Base-by-base conservation (phyloP, 306 rosid genomes). In the Vigna reflexopilosa region DNA sequence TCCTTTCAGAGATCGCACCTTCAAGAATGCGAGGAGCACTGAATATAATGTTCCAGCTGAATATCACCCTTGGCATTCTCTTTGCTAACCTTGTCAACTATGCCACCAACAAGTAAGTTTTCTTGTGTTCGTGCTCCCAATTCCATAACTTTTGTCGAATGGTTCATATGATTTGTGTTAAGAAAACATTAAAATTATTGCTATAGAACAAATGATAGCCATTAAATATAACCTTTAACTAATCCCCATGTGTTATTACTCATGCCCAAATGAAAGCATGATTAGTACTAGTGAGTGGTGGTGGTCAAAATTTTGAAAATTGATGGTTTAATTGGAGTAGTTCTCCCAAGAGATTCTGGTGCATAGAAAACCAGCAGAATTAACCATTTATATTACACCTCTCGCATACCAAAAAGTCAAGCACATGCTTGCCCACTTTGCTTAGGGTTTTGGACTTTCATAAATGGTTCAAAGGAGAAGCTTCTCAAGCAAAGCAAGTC, bases 1-100 rank as follows among this genome's bases (percentile, higher is more conserved):
- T 94, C 32, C 93, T 94, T 48, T 94, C 97, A 17, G 98, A 94
- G 81, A 92, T 94, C 1, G 98, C 98, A 9, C 98, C 97, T 4
- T 85, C 98, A 6, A 92, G 97, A 81, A 94, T 94, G 19, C 96
- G 98, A 20, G 98, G 98, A 83, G 98, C 83, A 15, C 75, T 94
- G 57, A 94, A 94, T 84, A 94, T 94, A 40, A 62, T 92, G 22
- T 94, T 94, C 65, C 98, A 94, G 73, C 89, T 94, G 19, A 90
- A 92, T 62, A 50, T 92, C 70, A 94, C 97, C 47, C 78, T 94
- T 24, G 98, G 98, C 16, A 94, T 94, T 71, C 94, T 94, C 45
- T 90, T 94, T n/a, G 93, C 98, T 2, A 88, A 66, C 79, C 91
- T 94, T 2, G 86, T 94, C 83, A 94, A 94, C 22, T 94, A 92